Base-by-base conservation (phyloP, 1,284 basidiomycete species). In the Amylostereum areolatum region DNA sequence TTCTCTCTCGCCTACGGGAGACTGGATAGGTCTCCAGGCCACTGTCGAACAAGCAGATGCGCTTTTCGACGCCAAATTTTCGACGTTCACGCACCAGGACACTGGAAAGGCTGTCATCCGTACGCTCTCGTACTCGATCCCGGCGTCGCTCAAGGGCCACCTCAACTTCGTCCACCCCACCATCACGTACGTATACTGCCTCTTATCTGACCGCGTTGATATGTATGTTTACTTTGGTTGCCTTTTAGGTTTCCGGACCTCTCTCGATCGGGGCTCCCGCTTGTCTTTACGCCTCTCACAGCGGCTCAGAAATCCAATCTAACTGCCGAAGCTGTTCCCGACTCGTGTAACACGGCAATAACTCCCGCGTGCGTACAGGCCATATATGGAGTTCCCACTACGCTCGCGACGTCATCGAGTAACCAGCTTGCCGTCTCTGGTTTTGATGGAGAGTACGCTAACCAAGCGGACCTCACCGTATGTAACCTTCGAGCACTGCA, bases 91-190 rank as follows among this genome's bases (percentile, higher is more conserved):
- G 10, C 67, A 75, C 54, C 53, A 59, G 3, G 58, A 57, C 12
- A 67, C 57, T 12, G 65, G 67, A 32, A 48, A 58, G 33, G 47
- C 62, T 47, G 52, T 57, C 29, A 51, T 68, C 46, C 70, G 71
- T 43, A 73, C 72, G 1, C 62, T 73, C 24, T 59, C 65, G 3
- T 74, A 73, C 62, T 73, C 71, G 3, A 60, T 75, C 37, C 73
- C 73, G 1, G 53, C 58, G 0, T 62, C 64, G 41, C 60, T 74
- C 4, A 49, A 64, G 43, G 61, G 61, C 10, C 68, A 72, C 50
- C 57, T 75, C 34, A 62, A 68, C 12, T 60, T 72, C 12, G 61
- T 75, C 11, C 69, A 72, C 50, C 73, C 73, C 2, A 72, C 71
- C 0, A 62, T 63, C 51, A 57, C 62, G 63, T 68, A 53, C 24